Evolutionary conservation across 2,329 filamentous ascomycete species (phyloP).

Genomic region (Colletotrichum lentis): DNA sequence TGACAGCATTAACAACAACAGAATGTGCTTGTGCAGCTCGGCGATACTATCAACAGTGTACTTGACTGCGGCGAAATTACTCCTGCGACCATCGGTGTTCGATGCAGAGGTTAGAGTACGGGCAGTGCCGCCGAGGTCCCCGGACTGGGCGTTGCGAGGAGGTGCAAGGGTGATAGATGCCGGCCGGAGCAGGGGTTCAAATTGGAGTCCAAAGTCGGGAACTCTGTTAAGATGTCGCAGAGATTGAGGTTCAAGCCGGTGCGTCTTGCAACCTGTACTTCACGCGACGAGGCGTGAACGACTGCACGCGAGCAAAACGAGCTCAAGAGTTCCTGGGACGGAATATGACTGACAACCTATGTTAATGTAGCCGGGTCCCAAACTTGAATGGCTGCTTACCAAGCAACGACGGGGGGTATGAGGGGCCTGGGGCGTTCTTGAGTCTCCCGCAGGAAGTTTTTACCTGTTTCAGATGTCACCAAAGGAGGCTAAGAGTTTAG

Average conservation of each 20-base stretch:
- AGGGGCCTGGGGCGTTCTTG: neutral
- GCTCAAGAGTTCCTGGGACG: too few species aligned
- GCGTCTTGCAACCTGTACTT: neutral
- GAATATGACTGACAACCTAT: too few species aligned
- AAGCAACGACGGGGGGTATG: neutral
- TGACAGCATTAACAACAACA: too few species aligned
- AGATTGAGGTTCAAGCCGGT: neutral
- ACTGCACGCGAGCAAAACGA: neutral
- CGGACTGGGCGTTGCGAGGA: neutral
- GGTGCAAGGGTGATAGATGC: neutral
- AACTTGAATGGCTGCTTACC: slow-evolving; percentile 8
- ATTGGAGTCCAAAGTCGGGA: neutral
- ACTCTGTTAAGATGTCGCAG: neutral
- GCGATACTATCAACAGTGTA: neutral
- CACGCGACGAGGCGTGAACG: neutral
- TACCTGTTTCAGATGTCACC: slow-evolving; percentile 8
- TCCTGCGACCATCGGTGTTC: neutral
- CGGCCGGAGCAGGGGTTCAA: neutral
- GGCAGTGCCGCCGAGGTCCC: slow-evolving; percentile 10
- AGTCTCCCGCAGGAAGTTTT: slow-evolving; percentile 19
- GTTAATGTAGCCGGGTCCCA: neutral
- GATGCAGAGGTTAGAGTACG: slow-evolving; percentile 11
- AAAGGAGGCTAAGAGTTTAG: neutral
- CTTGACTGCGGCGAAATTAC: neutral
- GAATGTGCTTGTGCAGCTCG: neutral